Evolutionary conservation across 208 protist species (phyloP), one percentile per base, ranked within the genome.

Genomic region (Trypanosoma congolense): DNA sequence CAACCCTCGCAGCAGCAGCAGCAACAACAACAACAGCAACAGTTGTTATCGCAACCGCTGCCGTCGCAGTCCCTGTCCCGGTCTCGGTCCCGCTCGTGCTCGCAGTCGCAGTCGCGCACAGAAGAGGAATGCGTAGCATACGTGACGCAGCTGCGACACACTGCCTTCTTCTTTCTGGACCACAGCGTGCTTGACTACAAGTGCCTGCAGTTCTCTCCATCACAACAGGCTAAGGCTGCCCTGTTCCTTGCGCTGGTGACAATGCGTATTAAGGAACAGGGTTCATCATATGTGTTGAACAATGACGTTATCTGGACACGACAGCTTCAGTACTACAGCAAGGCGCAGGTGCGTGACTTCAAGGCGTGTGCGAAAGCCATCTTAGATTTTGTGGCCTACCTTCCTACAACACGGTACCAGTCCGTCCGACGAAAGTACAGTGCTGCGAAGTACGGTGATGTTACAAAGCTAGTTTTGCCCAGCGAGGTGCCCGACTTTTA

Each of bases 161-260:
- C 83, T 16, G 77, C 82, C n/a, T 65, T 73, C 63, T 95, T 95
- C 65, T 90, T 92, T 65, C 58, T 91, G 50, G 88, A 95, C 51
- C 84, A 91, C 59, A 76, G 80, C 8, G 53, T 91, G 49, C 73
- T 92, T 19, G 84, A 95, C 56, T 90, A 91, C 80, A 84, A 93
- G 56, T 82, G 90, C 44, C 69, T 97, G 24, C 78, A 96, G 60
- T 97, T 94, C 64, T 75, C 77, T 0, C 95, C 96, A 24, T 98
- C 96, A 25, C 76, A 96, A 65, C 80, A 97, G 22, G 93, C 89
- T 10, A 90, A 96, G 45, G 77, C 93, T 22, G 67, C 91, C 2
- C 74, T 97, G 3, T 98, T 95, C 57, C 67, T 98, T 9, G 89
- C 95, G 10, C 50, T 84, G 31, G 44, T 76, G 24, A 90, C 74